Evolutionary conservation across 768 basidiomycete species (phyloP), one percentile per base, ranked within the genome.

Genomic region (Glaciozyma antarctica): DNA sequence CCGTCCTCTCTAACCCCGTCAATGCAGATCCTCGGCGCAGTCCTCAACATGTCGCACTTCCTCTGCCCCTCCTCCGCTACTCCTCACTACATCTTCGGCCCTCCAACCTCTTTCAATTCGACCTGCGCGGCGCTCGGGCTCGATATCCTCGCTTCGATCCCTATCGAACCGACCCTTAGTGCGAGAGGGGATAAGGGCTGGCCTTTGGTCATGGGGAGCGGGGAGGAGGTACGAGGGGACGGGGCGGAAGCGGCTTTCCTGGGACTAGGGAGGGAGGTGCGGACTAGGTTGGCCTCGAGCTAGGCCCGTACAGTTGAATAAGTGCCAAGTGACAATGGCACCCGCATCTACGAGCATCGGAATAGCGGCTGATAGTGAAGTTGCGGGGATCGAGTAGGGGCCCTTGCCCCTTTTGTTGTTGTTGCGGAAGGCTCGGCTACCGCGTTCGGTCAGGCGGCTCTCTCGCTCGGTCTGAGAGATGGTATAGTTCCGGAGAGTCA

Each of bases 31-130:
- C 82, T 84, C 3, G 94, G 94, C 12, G 80, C 90, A 2, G 77
- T 97, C 1, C 84, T 97, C 52, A 97, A 98, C 75, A 87, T 92
- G 79, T 83, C 91, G 0, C 83, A 88, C 76, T 93, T 86, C 75
- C 78, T 86, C 34, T 92, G 90, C 71, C 81, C 87, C 0, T 81
- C 82, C 15, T 95, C 90, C 73, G 77, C 80, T 1, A 80, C 81
- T 0, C 79, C 79, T 1, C 86, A 86, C 68, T 77, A 84, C 67
- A 78, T 88, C 44, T 89, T 87, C 64, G 93, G 93, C 9, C 79
- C 85, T 16, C 82, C 88, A 0, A 80, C 81, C 12, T 75, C 79
- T 15, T 91, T 93, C 77, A 79, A 80, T 41, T 73, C 78, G 4
- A 82, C 85, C 0, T 68, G 65, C 48, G 85, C 88, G 0, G 69